Evolutionary conservation across 768 basidiomycete species (phyloP).

Genomic region (Leccinum incarnatum): DNA sequence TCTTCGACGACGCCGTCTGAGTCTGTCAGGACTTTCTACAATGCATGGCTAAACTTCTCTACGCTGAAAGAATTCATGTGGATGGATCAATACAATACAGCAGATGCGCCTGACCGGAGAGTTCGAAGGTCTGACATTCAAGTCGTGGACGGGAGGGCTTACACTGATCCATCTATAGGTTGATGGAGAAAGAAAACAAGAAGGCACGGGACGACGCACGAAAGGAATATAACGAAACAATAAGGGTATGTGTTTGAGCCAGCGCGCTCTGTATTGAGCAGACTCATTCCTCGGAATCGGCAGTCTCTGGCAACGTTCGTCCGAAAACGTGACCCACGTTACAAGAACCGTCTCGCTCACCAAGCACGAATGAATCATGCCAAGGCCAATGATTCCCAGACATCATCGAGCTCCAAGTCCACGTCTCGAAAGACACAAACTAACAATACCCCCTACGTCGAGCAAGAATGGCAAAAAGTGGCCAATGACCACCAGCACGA

Average conservation of each 20-base stretch:
- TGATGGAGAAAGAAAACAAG: conserved; percentile 97
- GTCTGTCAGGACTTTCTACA: conserved; percentile 76
- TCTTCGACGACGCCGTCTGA: conserved; percentile 43
- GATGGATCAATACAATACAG: conserved; percentile 79
- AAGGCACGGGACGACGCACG: conserved; percentile 85
- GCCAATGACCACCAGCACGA: conserved; percentile 32
- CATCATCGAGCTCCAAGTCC: conserved; percentile 23
- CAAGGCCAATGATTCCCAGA: conserved; percentile 30
- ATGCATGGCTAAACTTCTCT: conserved; percentile 80
- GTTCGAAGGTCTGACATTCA: conserved; percentile 60
- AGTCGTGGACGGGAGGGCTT: not conserved
- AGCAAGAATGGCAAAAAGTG: conserved; percentile 88
- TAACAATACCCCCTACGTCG: conserved; percentile 52
- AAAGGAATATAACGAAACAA: conserved; percentile 88
- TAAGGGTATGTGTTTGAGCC: conserved; percentile 59
- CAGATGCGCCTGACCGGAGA: conserved; percentile 84
- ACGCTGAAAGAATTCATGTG: conserved; percentile 88
- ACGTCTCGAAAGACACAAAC: conserved; percentile 27
- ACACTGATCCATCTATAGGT: conserved; percentile 36
- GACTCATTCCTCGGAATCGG: not conserved
- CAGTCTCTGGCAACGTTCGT: conserved; percentile 75
- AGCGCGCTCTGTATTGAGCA: not conserved
- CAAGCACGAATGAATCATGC: conserved; percentile 42
- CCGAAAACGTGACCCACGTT: conserved; percentile 87
- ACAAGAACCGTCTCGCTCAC: conserved; percentile 58